phyloP scores from a whole-genome alignment of 768 basidiomycete species.

The Amanita brunnescens region DNA sequence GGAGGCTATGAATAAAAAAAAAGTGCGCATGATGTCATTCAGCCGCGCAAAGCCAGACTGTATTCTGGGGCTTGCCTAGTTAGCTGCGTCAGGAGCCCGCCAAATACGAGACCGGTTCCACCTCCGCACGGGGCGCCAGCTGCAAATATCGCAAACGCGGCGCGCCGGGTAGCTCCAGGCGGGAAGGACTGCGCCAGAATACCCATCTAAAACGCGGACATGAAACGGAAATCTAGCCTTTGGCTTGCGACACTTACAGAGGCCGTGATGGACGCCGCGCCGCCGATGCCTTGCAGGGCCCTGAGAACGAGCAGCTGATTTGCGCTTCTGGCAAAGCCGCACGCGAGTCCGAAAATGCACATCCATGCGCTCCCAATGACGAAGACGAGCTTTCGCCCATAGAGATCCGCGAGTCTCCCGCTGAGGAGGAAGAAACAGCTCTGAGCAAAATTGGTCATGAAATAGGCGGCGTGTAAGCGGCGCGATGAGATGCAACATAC shows the following conservation, averaged over 20 bases:
- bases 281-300: slow-evolving; percentile 71
- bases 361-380: slow-evolving; percentile 47
- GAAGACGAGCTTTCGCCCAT: slow-evolving; percentile 67
- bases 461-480: slow-evolving; percentile 31
- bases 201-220: slow-evolving; percentile 45
- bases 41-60: not conserved
- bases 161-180: slow-evolving; percentile 42
- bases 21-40: not conserved
- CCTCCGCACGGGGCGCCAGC: slow-evolving; percentile 82
- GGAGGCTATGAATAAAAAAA: not conserved
- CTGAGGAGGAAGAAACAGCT: not conserved
- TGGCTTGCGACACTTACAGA: slow-evolving; percentile 30
- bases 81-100: slow-evolving; percentile 64
- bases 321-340: slow-evolving; percentile 50
- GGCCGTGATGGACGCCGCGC: slow-evolving; percentile 67
- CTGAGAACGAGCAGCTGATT: slow-evolving; percentile 38
- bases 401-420: slow-evolving; percentile 73
- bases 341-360: slow-evolving; percentile 48
- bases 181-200: slow-evolving; percentile 79
- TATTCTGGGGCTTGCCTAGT: slow-evolving; percentile 24
- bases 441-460: no score
- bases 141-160: slow-evolving; percentile 77
- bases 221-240: no score
- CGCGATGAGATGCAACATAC: slow-evolving; percentile 9
- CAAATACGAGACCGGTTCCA: slow-evolving; percentile 58